Evolutionary conservation across 306 rosid genomes (phyloP), one percentile per base, ranked within the genome.

Genomic region (Vigna angularis): DNA sequence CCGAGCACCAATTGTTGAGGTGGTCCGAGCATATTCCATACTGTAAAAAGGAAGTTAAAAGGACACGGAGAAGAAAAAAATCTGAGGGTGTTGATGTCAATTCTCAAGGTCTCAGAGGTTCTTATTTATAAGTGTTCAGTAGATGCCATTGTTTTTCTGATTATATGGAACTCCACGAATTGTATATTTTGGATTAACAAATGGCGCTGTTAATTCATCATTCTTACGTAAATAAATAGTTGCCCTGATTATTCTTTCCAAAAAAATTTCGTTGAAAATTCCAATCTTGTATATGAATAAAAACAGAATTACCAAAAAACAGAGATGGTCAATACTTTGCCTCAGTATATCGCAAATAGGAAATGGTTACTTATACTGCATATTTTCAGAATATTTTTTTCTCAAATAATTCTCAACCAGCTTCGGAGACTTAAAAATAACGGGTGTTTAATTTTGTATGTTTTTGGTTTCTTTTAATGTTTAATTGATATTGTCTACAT

Each of bases 1-100:
- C 86, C 97, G 99, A 84, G 99, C 99, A 52, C 99, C 96, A 9
- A 96, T 96, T 30, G 85, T 88, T 6, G 99, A 96, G 94, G 99
- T 96, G 93, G 91, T 96, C 85, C 90, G 99, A 79, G 99, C 98
- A 61, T 96, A 96, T 84, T 93, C 97, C 86, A 89, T 96, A 89
- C 87, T 91, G 98, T 96, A 90, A 89, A 93, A 87, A 79, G 86
- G 86, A 87, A 80, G 74, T 74, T 66, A 10, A 51, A 71, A 80
- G 80, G 79, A 77, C 72, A 77, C 38, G 22, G 70, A 36, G 78
- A 42, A 70, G 85, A 79, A 80, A 36, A 26, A 42, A 32, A 40
- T 80, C 75, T 75, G 84, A 65, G 85, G 83, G 83, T 44, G 68
- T 73, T 79, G 38, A 69, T 85, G 71, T 74, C 78, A 38, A 76